phyloP scores from a whole-genome alignment of 768 basidiomycete species.

The Chalciporus sphaerocephalus region DNA sequence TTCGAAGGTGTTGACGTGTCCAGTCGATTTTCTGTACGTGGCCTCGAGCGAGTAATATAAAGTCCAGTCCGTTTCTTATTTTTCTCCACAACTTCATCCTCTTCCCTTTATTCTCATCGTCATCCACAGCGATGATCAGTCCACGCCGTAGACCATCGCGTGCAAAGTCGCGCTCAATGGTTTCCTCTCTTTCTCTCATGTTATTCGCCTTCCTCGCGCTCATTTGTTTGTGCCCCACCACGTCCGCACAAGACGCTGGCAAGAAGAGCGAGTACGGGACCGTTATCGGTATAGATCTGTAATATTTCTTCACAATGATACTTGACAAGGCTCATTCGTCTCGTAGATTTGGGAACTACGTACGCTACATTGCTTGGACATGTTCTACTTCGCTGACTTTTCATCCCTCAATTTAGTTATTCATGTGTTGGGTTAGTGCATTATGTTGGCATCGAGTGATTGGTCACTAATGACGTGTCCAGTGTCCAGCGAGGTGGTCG shows the following conservation, averaged over 20 bases:
- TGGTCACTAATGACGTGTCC: constrained; percentile 1
- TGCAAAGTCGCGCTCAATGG: constrained; percentile 50
- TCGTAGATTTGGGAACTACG: constrained; percentile 86
- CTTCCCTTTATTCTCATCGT: constrained; percentile 7
- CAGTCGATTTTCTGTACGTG: constrained; percentile 25
- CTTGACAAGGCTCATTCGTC: constrained; percentile 1
- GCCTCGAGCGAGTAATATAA: constrained; percentile 23
- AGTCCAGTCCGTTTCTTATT: neutral
- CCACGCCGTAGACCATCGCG: constrained; percentile 46
- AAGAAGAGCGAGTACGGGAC: constrained; percentile 74
- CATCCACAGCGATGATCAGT: constrained; percentile 26
- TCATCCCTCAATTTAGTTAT: constrained; percentile 51
- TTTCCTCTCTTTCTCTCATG: constrained; percentile 56
- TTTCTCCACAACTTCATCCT: constrained; percentile 6
- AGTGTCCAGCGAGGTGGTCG: constrained; percentile 83
- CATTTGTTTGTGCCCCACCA: constrained; percentile 64
- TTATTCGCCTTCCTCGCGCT: constrained; percentile 66
- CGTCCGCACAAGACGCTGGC: constrained; percentile 55
- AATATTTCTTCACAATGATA: fast-evolving
- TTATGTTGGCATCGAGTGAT: no score
- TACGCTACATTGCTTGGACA: constrained; percentile 33
- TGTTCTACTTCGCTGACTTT: constrained; percentile 5
- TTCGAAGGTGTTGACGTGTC: constrained; percentile 31
- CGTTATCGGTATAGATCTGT: constrained; percentile 87
- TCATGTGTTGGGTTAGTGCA: constrained; percentile 87